Evolutionary conservation across 2,329 filamentous ascomycete genomes (phyloP), one percentile per base, ranked within the genome.

Genomic region (Cercospora beticola): DNA sequence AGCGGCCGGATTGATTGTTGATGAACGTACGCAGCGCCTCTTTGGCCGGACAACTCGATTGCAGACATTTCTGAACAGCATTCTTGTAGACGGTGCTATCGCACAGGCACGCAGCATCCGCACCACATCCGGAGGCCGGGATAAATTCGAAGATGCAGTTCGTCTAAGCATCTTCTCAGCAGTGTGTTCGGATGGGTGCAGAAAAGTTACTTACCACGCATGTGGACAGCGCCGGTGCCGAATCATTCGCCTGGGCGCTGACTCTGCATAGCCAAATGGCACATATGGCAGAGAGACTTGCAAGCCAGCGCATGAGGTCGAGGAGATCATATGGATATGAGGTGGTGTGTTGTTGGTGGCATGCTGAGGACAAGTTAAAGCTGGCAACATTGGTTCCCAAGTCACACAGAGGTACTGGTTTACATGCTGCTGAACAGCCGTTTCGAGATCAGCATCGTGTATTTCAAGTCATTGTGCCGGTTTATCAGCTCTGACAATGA

Each of bases 61-160:
- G 59, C 49, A 67, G 40, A 30, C 65, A 67, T 18, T 56, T 67
- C 28, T 62, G 31, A 8, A 67, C 52, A 30, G 60, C 40, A 5
- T 46, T 43, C 30, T 21, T 58, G 33, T 59, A 67, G 10, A 49
- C 5, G 4, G 26, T 21, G 31, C 49, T 59, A 28, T 21, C 28
- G 49, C 65, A 67, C 10, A 67, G 33, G 31, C 65, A 67, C 23
- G 59, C 33, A 18, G 60, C 49, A 67, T 67, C 40, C 49, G 65
- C 57, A 18, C 36, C 79, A 49, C 65, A 67, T 36, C 64, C 64
- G 18, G 64, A 66, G 21, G 57, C 46, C 21, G 64, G 64, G 16
- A 66, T 52, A 16, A 49, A 59, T 18, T 66, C 36, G 26, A 66
- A 46, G 8, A 66, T 61, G 28, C 64, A 66, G 10, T 57, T 60